phyloP scores from a whole-genome alignment of 352 stramenopile species.

The Pilasporangium apinafurcum region DNA sequence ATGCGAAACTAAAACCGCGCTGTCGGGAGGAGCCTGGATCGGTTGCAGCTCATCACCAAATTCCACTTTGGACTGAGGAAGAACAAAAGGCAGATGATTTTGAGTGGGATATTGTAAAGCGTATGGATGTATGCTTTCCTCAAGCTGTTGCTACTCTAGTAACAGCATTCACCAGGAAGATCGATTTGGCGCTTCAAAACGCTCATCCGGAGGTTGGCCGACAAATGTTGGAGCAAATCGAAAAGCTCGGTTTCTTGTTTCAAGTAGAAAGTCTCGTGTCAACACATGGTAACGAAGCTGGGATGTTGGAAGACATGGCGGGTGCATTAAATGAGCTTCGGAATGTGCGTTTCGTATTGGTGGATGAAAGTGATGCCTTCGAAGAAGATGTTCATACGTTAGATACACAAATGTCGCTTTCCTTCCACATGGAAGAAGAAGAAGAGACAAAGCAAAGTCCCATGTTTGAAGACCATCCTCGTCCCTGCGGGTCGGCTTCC shows the following conservation, averaged over 20 bases:
- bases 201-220: conserved; percentile 29
- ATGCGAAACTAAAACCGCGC: conserved; percentile 61
- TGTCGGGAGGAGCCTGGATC: conserved; percentile 42
- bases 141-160: conserved; percentile 74
- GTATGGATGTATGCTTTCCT: conserved; percentile 82
- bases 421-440: conserved; percentile 66
- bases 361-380: conserved; percentile 63
- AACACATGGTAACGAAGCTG: conserved; percentile 82
- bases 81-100: conserved; percentile 74
- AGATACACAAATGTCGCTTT: conserved; percentile 38
- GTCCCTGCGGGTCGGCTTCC: too few species aligned
- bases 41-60: conserved; percentile 42
- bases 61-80: conserved; percentile 74
- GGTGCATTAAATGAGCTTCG: conserved; percentile 75
- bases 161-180: conserved; percentile 75
- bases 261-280: conserved; percentile 82
- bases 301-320: conserved; percentile 87
- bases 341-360: conserved; percentile 72
- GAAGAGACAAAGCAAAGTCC: conserved; percentile 59
- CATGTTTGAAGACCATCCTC: conserved; percentile 1
- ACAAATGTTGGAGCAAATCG: conserved; percentile 68
- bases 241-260: conserved; percentile 79
- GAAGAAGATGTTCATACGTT: conserved; percentile 21
- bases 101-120: conserved; percentile 73
- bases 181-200: conserved; percentile 70